A percentile compares a stretch with the other conserved stretches of the same genome.
These are phyloP conservation scores for Perkinsus olseni DNA, from an alignment of 169 alveolate species.

Conservation along the genomic window DNA sequence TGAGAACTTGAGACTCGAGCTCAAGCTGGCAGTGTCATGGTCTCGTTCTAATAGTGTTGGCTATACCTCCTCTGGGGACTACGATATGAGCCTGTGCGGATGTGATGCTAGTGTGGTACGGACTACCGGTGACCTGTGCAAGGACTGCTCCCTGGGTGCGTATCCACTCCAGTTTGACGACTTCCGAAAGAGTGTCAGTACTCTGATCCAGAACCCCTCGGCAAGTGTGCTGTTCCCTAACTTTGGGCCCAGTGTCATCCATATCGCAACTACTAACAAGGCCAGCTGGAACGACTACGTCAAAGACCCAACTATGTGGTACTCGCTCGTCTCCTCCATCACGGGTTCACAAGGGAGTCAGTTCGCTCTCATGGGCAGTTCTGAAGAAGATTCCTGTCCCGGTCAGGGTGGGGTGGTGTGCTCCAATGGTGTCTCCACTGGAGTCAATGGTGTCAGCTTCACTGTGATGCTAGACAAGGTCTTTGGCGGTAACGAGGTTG, in stretches of 20 bases:
- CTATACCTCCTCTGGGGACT: neutral
- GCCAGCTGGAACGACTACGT: neutral
- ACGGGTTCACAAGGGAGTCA: neutral
- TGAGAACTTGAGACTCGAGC: neutral
- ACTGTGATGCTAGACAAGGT: neutral
- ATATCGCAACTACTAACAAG: neutral
- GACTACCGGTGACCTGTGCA: neutral
- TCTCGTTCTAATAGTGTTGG: neutral
- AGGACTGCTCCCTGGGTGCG: neutral
- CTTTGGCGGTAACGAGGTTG: neutral
- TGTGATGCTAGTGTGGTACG: neutral
- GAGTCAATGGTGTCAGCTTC: neutral
- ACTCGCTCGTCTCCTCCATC: neutral
- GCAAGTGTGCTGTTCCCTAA: neutral
- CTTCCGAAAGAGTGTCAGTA: neutral
- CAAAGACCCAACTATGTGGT: neutral
- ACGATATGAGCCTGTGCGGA: neutral
- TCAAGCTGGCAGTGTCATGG: neutral
- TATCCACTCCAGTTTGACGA: neutral
- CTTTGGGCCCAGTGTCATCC: neutral
- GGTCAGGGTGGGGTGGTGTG: neutral
- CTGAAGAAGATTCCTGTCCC: neutral
- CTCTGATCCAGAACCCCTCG: neutral
- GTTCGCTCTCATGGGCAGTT: neutral
- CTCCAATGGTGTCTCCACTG: neutral